Conservation (phyloP, 805 yeast genomes). For the Isabelozyma gotoi region DNA sequence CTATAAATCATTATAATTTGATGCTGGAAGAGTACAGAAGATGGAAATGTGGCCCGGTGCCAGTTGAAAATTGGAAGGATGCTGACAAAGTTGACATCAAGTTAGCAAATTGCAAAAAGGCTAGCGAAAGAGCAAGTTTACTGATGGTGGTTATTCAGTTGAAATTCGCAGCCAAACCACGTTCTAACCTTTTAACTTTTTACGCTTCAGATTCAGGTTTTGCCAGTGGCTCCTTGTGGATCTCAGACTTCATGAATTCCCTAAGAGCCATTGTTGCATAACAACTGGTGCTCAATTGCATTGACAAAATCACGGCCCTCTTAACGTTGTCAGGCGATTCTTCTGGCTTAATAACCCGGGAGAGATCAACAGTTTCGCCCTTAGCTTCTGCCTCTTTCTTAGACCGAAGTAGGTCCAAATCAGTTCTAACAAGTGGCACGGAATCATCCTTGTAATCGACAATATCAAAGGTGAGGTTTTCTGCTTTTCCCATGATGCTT, state of each 20-base stretch:
- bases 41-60: no score
- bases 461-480: slow-evolving; percentile 57
- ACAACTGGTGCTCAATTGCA: slow-evolving; percentile 81
- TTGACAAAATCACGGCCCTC: slow-evolving; percentile 69
- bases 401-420: slow-evolving; percentile 48
- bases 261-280: slow-evolving; percentile 98
- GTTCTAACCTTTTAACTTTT: no score
- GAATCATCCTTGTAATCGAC: slow-evolving; percentile 62
- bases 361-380: slow-evolving; percentile 16
- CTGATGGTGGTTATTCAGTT: no score
- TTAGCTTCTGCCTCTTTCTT: slow-evolving; percentile 15
- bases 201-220: no score
- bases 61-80: no score
- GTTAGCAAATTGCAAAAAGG: neutral
- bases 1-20: no score
- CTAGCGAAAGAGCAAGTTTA: neutral
- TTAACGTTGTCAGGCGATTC: slow-evolving; percentile 37
- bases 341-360: slow-evolving; percentile 28
- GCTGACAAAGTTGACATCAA: no score
- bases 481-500: slow-evolving; percentile 65
- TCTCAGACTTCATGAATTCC: slow-evolving; percentile 80
- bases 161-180: neutral
- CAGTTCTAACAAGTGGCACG: slow-evolving; percentile 78
- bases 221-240: neutral
- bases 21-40: no score